Evolutionary conservation across 129 eudicot species (phyloP).

Genomic region (Pulicaria dysenterica): DNA sequence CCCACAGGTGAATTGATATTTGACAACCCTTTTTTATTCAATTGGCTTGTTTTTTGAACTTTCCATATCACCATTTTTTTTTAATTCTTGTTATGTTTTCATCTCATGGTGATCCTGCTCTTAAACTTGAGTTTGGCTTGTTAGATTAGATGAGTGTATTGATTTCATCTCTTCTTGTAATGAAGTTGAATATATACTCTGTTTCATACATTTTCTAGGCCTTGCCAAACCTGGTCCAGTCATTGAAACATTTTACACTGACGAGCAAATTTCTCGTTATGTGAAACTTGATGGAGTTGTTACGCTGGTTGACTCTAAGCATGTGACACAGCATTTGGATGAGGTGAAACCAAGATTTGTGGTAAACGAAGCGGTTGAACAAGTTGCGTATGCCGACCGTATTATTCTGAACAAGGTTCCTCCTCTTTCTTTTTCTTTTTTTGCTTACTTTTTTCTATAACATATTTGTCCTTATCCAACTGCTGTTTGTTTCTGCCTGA

Average conservation of each 20-base stretch:
- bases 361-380: constrained; percentile 96
- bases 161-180: not conserved
- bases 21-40: not conserved
- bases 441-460: not conserved
- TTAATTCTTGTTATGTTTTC: not conserved
- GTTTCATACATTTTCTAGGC: constrained; percentile 48
- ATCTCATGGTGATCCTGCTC: not conserved
- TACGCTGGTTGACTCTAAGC: constrained; percentile 87
- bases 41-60: not conserved
- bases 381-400: constrained; percentile 96
- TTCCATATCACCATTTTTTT: not conserved
- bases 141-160: not conserved
- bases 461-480: not conserved
- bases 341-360: constrained; percentile 97
- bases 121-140: not conserved
- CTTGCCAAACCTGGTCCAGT: constrained; percentile 99
- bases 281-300: constrained; percentile 99
- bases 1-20: not conserved
- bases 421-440: not conserved
- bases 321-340: constrained; percentile 79
- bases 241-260: constrained; percentile 90
- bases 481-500: not conserved
- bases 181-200: not conserved
- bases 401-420: constrained; percentile 82
- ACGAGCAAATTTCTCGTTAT: constrained; percentile 77